Base-by-base conservation (phyloP, 805 yeast genomes). In the Metschnikowia kunwiensis region DNA sequence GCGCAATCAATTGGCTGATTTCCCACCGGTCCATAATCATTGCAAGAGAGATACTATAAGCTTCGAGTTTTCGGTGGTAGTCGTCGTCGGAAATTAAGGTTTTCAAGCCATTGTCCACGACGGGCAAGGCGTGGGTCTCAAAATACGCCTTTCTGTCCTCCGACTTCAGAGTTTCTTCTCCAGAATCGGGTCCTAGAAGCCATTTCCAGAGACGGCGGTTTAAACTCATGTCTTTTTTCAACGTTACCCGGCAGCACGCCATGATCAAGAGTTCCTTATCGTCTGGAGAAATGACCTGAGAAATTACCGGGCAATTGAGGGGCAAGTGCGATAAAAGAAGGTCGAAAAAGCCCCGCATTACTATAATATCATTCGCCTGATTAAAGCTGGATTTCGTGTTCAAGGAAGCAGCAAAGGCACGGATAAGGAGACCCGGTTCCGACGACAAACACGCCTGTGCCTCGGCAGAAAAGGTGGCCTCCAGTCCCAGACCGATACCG, bases 21-120 rank as follows among this genome's bases (percentile, higher is more conserved):
- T 93, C 98, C 97, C 97, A 93, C 43, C 87, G 77, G 54, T 93
- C 97, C 80, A 89, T 76, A 3, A 89, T 69, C 1, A 93, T 77
- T 4, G 66, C 52, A 12, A 81, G 63, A 2, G 86, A 72, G 5
- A 91, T 80, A 32, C 72, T 76, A 50, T 78, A 78, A 0, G 84
- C 79, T 15, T 68, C 73, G 1, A 76, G 61, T 19, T 63, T 64
- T 37, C 58, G 70, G 11, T 46, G 59, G 24, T 46, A 50, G 5
- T 44, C 34, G 5, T 50, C 24, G 35, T 71, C 63, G 2, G 49
- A 34, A 2, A 83, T 58, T 41, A 75, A 56, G 5, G 67, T 66
- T 24, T 75, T 56, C 9, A 93, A 55, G 0, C 88, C 87, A 3
- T 60, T 49, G 0, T 70, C 51, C 7, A 89, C 58, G 2, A 70